Evolutionary conservation across 1,139 yeast genomes (phyloP).

Genomic region (Geotrichum klebahnii): DNA sequence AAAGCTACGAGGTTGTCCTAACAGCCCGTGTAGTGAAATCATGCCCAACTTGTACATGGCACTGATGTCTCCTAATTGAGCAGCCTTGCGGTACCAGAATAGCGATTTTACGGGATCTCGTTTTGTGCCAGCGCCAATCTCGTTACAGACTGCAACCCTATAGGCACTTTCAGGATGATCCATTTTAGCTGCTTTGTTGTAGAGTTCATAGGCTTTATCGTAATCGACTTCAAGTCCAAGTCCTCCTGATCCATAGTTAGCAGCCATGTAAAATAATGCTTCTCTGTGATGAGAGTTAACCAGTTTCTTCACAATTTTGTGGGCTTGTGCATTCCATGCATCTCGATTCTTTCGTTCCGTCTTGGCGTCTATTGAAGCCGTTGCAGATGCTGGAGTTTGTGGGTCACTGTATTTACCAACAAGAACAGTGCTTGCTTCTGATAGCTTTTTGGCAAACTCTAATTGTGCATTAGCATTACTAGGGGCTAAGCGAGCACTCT

Average conservation of each 20-base stretch:
- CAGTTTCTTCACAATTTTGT: slow-evolving; percentile 54
- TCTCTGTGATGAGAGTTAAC: slow-evolving; percentile 42
- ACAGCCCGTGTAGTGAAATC: slow-evolving; percentile 53
- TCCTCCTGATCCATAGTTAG: slow-evolving; percentile 55
- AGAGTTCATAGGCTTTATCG: slow-evolving; percentile 55
- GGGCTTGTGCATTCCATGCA: slow-evolving; percentile 53
- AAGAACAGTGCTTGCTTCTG: slow-evolving; percentile 37
- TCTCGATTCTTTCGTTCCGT: slow-evolving; percentile 51
- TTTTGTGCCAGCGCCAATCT: slow-evolving; percentile 58
- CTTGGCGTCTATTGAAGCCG: slow-evolving; percentile 39
- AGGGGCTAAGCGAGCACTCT: slow-evolving; percentile 32
- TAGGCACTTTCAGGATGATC: slow-evolving; percentile 59
- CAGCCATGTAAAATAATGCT: slow-evolving; percentile 57
- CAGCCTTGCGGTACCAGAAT: slow-evolving; percentile 54
- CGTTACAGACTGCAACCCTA: slow-evolving; percentile 64
- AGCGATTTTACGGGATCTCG: slow-evolving; percentile 48
- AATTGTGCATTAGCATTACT: slow-evolving; percentile 37
- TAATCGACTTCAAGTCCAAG: slow-evolving; percentile 54
- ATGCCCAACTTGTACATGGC: slow-evolving; percentile 70
- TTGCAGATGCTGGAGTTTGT: slow-evolving; percentile 28
- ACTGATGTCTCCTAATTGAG: slow-evolving; percentile 52
- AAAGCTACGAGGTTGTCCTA: slow-evolving; percentile 45
- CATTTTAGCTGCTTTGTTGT: slow-evolving; percentile 53
- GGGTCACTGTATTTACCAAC: slow-evolving; percentile 37
- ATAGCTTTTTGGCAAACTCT: slow-evolving; percentile 40